Conservation (phyloP, 345 rosid genomes). For the Leavenworthia alabamica region DNA sequence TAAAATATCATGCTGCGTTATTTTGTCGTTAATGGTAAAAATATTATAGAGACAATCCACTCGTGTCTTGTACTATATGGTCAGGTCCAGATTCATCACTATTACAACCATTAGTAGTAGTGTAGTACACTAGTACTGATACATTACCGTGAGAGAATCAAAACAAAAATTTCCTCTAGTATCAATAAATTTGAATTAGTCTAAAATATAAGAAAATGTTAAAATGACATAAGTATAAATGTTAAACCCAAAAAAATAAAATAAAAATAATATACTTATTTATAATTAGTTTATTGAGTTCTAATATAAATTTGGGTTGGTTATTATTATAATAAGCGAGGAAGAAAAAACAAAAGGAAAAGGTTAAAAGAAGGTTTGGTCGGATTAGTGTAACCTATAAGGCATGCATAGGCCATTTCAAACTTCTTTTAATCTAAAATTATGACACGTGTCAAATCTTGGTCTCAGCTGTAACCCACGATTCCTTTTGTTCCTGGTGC, state of each 20-base stretch:
- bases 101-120: not conserved
- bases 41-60: not conserved
- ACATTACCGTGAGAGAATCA: not conserved
- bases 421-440: conserved; percentile 30
- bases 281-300: not conserved
- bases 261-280: not conserved
- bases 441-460: conserved; percentile 35
- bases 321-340: conserved; percentile 7
- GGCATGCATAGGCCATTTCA: conserved; percentile 62
- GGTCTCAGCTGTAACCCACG: conserved; percentile 29
- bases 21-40: conserved; percentile 1
- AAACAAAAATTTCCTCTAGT: not conserved
- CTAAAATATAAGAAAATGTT: not conserved
- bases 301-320: not conserved
- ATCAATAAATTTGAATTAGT: not conserved
- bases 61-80: conserved; percentile 7
- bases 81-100: not conserved
- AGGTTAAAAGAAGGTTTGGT: conserved; percentile 27
- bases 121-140: too few species aligned
- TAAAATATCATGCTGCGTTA: conserved; percentile 1
- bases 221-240: not conserved
- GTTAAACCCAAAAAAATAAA: too few species aligned
- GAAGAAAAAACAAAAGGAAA: conserved; percentile 16
- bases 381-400: conserved; percentile 41
- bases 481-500: conserved; percentile 15